A percentile compares a stretch with the other conserved stretches of the same genome.
phyloP scores from a whole-genome alignment of 495 filamentous ascomycete species.

The Penicillium alfredii region DNA sequence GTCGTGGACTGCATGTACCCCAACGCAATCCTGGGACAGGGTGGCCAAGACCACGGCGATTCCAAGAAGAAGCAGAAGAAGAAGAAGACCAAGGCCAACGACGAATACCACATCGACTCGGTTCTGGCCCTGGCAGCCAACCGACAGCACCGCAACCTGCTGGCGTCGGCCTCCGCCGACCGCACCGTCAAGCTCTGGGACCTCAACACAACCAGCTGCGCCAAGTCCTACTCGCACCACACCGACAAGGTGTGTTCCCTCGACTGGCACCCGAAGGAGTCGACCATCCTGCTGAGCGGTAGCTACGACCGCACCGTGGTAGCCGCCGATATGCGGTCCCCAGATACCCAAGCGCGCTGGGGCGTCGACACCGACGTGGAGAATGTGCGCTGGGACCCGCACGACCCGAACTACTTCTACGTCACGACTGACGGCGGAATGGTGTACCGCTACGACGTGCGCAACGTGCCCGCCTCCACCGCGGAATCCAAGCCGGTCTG shows the following conservation, averaged over 20 bases:
- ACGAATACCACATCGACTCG: constrained; percentile 90
- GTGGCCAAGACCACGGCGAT: constrained; percentile 44
- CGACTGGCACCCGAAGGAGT: constrained; percentile 82
- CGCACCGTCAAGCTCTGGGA: constrained; percentile 98
- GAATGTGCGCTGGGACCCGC: constrained; percentile 84
- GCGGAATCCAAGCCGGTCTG: constrained; percentile 76
- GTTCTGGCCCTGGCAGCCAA: constrained; percentile 87
- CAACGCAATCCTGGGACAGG: constrained; percentile 91
- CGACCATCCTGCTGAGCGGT: constrained; percentile 82
- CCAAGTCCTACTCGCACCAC: constrained; percentile 85
- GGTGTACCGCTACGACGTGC: constrained; percentile 80
- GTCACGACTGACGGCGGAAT: constrained; percentile 87
- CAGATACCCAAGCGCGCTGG: constrained; percentile 76
- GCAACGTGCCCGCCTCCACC: constrained; percentile 62
- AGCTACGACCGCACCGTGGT: constrained; percentile 92
- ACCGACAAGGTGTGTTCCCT: constrained; percentile 95
- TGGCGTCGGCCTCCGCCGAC: constrained; percentile 95
- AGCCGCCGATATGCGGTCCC: constrained; percentile 87
- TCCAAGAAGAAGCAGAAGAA: constrained; percentile 69
- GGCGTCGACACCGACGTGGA: constrained; percentile 94
- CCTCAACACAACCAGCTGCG: constrained; percentile 81
- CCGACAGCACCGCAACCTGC: constrained; percentile 83
- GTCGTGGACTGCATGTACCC: constrained; percentile 96
- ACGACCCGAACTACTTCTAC: constrained; percentile 89
- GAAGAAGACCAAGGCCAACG: constrained; percentile 78